phyloP scores from a whole-genome alignment of 1,284 basidiomycete species.

The Sparassis latifolia region DNA sequence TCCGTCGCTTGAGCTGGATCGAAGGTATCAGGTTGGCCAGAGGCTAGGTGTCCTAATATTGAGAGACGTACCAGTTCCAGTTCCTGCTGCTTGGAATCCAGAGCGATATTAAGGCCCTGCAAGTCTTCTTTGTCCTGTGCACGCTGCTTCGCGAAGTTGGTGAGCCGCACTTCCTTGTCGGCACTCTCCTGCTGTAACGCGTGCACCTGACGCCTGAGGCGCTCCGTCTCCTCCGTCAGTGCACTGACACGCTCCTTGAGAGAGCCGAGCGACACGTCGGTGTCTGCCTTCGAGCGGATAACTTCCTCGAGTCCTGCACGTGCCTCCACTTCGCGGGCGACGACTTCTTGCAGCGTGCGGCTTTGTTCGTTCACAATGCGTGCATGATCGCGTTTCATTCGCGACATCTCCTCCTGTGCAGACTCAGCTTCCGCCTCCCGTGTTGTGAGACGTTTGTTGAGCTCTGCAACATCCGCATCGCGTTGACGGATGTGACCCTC shows the following conservation, averaged over 20 bases:
- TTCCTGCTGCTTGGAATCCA: constrained; percentile 88
- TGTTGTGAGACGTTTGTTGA: constrained; percentile 32
- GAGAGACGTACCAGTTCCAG: constrained; percentile 66
- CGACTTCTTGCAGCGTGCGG: constrained; percentile 42
- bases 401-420: constrained; percentile 47
- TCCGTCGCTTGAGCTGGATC: constrained; percentile 64
- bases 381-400: constrained; percentile 47
- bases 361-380: constrained; percentile 44
- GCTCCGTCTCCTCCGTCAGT: constrained; percentile 58
- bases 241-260: constrained; percentile 41
- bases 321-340: constrained; percentile 39
- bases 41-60: not conserved
- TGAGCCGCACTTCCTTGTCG: constrained; percentile 73
- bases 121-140: constrained; percentile 71
- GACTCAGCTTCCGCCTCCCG: constrained; percentile 42
- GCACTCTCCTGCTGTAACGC: constrained; percentile 75
- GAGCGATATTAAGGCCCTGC: constrained; percentile 74
- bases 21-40: not conserved
- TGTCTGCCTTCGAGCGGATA: constrained; percentile 45
- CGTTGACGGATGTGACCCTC: constrained; percentile 50
- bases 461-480: constrained; percentile 40
- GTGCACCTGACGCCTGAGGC: constrained; percentile 59
- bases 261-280: constrained; percentile 39
- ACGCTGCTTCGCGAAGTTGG: constrained; percentile 65
- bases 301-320: constrained; percentile 41